Evolutionary conservation across 2,329 filamentous ascomycete species (phyloP), one percentile per base, ranked within the genome.

Genomic region (Ceratocystis cubensis): DNA sequence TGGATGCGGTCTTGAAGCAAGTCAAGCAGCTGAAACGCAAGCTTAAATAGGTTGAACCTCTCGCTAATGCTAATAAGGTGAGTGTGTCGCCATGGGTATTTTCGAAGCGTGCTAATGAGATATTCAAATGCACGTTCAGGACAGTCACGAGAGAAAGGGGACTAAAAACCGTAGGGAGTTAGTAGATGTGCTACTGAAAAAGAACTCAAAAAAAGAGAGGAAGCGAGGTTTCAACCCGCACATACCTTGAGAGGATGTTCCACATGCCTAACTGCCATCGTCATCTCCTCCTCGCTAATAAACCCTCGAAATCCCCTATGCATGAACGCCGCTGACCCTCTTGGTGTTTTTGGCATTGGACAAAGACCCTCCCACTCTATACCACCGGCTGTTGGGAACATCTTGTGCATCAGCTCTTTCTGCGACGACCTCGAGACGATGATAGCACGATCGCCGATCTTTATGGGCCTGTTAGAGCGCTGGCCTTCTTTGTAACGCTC

Each of bases 41-140:
- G 76, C 10, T 79, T 75, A 71, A 80, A 84, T 30, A 87, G 75
- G 6, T 77, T 74, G 56, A 80, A 74, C 0, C 84, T 82, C 73
- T 87, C 80, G 66, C 77, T 75, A 61, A 87, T 75, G 6, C 82
- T 87, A 75, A 87, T 82, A 65, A 77, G 70, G 2, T 82, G 74
- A 1, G 83, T 78, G 72, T 79, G 78, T 68, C 82, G 78, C 85
- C 85, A 88, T 0, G 85, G 85, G 56, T 85, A 79, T 76, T 87
- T 84, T 68, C 79, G 80, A 46, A 85, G 72, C 0, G 82, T 86
- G 72, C 82, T 85, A 70, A 88, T 85, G 71, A 88, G 76, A 72
- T 80, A 84, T 75, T 88, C 85, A 66, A 82, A 87, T 1, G 84
- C 81, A 15, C 85, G 81, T 74, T 88, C 84, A 0, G 84, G 83